Evolutionary conservation across 2,329 filamentous ascomycete genomes (phyloP).

Genomic region (Dothistroma pini): DNA sequence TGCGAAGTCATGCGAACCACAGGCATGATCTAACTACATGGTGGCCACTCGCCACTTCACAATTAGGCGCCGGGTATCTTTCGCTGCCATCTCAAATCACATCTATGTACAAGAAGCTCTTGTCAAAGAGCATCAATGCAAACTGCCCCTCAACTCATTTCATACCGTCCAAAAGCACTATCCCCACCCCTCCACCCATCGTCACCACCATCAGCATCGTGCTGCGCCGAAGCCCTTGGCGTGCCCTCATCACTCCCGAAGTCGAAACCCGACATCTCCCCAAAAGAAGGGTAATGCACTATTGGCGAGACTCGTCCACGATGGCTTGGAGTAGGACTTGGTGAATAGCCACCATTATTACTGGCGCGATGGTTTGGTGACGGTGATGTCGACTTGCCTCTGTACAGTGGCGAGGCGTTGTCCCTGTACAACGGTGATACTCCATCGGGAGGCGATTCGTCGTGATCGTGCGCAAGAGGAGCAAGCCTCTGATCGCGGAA

Average conservation of each 20-base stretch:
- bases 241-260: conserved; percentile 1
- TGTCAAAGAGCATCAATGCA: background rate
- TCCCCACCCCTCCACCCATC: conserved; percentile 10
- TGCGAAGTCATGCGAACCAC: background rate
- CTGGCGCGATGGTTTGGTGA: background rate
- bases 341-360: background rate
- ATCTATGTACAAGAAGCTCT: background rate
- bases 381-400: background rate
- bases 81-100: background rate
- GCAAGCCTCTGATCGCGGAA: conserved; percentile 7
- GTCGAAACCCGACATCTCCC: conserved; percentile 4
- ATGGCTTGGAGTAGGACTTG: background rate
- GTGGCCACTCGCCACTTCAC: background rate
- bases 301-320: background rate
- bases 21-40: background rate
- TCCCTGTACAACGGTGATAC: conserved; percentile 1
- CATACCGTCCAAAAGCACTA: conserved; percentile 4
- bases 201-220: conserved; percentile 9
- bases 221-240: background rate
- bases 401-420: background rate
- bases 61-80: background rate
- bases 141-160: background rate
- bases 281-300: conserved; percentile 7
- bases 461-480: background rate
- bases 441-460: conserved; percentile 4